Evolutionary conservation across 306 rosid genomes (phyloP), one percentile per base, ranked within the genome.

Genomic region (Medicago ruthenica): DNA sequence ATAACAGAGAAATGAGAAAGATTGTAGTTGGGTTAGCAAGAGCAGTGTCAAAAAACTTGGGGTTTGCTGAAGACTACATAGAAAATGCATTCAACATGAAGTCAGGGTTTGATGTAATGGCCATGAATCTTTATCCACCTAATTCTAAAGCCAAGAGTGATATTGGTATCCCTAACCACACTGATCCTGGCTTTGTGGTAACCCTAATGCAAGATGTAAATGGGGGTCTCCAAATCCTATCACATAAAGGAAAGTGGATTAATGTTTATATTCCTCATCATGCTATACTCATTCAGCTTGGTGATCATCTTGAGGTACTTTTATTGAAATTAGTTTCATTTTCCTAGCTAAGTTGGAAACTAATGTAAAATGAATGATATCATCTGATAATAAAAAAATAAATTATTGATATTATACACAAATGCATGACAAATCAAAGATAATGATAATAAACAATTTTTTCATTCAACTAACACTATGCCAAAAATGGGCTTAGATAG

Each of bases 251-350:
- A 57, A 31, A 74, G 0, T 89, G 90, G 86, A 85, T 86, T 54
- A 81, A 67, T 47, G 82, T 66, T 68, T 17, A 79, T 41, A 84
- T 89, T 41, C 93, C 93, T 20, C 79, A 22, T 63, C 75, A 67
- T 34, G 87, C 86, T 34, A 86, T 89, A 50, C 89, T 89, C 73
- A 81, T 89, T 10, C 84, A 89, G 17, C 71, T 86, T 37, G 90
- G 81, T 12, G 93, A 89, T 74, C 91, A 86, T 61, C 87, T 86
- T 73, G 89, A 86, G 89, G 93, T 86, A 61, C 58, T 18, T 21
- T 21, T 15, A 53, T 0, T 51, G 0, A 16, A 47, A 36, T 69
- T 2, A 17, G 22, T 15, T 61, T 51, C 22, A 9, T 11, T 65
- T 39, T 6, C 5, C 2, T 8, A n/a, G 4, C 11, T 2, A 51